These are phyloP conservation scores for Clavulina sp. DNA, from an alignment of 768 basidiomycete species.

Conservation along the genomic window DNA sequence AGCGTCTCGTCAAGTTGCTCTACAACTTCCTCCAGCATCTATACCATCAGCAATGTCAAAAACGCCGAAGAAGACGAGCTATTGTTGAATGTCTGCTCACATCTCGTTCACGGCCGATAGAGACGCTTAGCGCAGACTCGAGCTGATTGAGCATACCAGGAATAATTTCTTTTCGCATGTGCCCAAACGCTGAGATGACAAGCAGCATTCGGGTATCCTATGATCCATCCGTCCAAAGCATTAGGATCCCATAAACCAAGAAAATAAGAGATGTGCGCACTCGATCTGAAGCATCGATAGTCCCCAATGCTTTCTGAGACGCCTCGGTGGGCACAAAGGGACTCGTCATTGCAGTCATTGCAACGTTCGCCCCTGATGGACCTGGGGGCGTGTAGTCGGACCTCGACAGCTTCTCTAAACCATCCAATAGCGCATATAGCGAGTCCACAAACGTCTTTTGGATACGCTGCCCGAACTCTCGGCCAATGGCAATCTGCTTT, in stretches of 20 bases:
- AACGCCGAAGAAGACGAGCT: not conserved
- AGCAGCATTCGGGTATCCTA: constrained; percentile 77
- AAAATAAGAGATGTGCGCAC: not conserved
- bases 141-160: constrained; percentile 69
- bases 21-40: constrained; percentile 63
- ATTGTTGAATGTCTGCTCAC: constrained; percentile 25
- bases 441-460: constrained; percentile 73
- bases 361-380: not conserved
- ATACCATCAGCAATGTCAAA: not conserved
- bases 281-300: not conserved
- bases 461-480: constrained; percentile 53
- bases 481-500: constrained; percentile 44
- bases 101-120: constrained; percentile 54
- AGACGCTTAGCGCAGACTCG: constrained; percentile 54
- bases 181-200: constrained; percentile 75
- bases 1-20: constrained; percentile 74
- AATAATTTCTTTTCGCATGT: constrained; percentile 50
- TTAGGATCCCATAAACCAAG: not conserved
- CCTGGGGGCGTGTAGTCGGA: not conserved
- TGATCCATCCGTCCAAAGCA: not conserved
- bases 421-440: constrained; percentile 72
- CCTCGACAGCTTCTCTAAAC: constrained; percentile 26
- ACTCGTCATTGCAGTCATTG: too few relatives aligned
- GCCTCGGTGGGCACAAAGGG: too few relatives aligned
- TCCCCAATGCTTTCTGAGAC: too few relatives aligned